Percentiles rank a stretch among this genome's conserved stretches.
Evolutionary conservation across 2,329 filamentous ascomycete genomes (phyloP).

Genomic region (Cordyceps farinosa): DNA sequence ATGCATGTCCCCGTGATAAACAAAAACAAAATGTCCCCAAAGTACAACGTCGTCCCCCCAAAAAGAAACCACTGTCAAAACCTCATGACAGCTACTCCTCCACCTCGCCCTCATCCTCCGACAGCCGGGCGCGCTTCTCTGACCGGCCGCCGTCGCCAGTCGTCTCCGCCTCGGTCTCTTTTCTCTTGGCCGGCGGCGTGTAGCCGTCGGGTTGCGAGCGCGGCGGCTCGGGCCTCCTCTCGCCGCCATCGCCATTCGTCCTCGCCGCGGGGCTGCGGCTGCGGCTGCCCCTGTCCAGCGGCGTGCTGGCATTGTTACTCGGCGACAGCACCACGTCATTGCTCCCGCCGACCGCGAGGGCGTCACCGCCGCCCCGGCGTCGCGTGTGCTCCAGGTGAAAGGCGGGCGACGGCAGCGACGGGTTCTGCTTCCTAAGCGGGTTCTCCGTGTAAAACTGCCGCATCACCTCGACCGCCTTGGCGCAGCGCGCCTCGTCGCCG

Average conservation of each 20-base stretch:
- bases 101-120: conserved; percentile 48
- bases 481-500: conserved; percentile 67
- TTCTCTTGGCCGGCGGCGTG: conserved; percentile 40
- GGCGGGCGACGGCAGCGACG: conserved; percentile 50
- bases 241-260: conserved; percentile 37
- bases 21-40: not conserved
- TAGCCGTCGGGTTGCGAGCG: conserved; percentile 33
- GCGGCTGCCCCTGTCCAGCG: conserved; percentile 47
- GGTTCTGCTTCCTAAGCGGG: conserved; percentile 56
- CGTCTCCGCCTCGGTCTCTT: conserved; percentile 36
- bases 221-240: conserved; percentile 25
- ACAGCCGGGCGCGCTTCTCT: conserved; percentile 43
- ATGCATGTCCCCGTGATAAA: conserved; percentile 11
- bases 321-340: conserved; percentile 44
- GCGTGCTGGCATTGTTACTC: conserved; percentile 42
- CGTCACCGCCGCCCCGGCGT: conserved; percentile 43
- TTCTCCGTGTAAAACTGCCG: conserved; percentile 65
- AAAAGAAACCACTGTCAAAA: not conserved
- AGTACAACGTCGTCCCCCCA: not conserved
- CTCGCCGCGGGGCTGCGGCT: conserved; percentile 38
- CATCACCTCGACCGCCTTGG: conserved; percentile 72
- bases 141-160: conserved; percentile 33
- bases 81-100: conserved; percentile 29
- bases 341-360: not conserved
- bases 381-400: conserved; percentile 56